Evolutionary conservation across 441 rosid species (phyloP).

Genomic region (Populus hybrid): DNA sequence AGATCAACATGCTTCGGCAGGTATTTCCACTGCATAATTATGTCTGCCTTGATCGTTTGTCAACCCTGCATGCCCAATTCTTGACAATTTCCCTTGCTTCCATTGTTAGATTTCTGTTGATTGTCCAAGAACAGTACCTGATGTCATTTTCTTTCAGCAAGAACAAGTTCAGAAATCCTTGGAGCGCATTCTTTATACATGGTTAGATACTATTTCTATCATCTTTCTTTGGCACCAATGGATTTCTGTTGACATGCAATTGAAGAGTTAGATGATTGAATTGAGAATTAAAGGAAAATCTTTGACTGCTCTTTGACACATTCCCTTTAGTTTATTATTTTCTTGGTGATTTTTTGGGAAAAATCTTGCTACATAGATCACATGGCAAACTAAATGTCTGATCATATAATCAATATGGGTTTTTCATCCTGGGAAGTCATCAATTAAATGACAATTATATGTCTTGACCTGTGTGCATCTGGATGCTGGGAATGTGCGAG

Average conservation of each 20-base stretch:
- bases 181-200: constrained; percentile 95
- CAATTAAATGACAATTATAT: background rate
- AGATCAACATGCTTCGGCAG: constrained; percentile 98
- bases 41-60: constrained; percentile 7
- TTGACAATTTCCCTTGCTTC: constrained; percentile 23
- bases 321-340: background rate
- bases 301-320: background rate
- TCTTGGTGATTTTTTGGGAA: background rate
- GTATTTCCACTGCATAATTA: constrained; percentile 29
- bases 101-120: constrained; percentile 87
- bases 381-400: background rate
- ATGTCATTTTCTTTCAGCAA: constrained; percentile 95
- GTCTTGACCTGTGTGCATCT: background rate
- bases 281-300: background rate
- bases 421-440: background rate
- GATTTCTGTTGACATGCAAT: background rate
- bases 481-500: background rate
- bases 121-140: constrained; percentile 97
- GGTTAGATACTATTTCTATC: constrained; percentile 46
- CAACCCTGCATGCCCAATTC: background rate
- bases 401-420: background rate
- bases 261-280: background rate
- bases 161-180: constrained; percentile 91
- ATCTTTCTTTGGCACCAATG: background rate
- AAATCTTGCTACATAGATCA: background rate